phyloP scores from a whole-genome alignment of 768 basidiomycete genomes.

The Candolleomyces eurysporus region DNA sequence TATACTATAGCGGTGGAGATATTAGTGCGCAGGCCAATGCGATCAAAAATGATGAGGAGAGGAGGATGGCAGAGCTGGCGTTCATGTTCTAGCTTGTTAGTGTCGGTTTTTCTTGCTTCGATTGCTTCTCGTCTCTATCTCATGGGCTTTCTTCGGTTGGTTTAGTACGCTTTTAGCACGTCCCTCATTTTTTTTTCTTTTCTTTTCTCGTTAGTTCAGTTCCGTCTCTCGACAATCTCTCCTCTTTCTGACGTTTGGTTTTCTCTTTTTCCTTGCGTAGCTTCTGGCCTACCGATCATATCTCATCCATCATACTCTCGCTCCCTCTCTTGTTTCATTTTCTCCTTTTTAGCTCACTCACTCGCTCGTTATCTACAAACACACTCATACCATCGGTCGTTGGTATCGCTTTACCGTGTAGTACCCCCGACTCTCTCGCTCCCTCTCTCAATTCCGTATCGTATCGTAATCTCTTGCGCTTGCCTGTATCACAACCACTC shows the following conservation, averaged over 20 bases:
- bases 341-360: too few relatives aligned
- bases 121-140: neutral
- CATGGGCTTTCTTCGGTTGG: neutral
- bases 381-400: too few relatives aligned
- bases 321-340: too few relatives aligned
- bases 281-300: neutral
- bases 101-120: conserved; percentile 2
- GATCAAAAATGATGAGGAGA: conserved; percentile 67
- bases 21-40: conserved; percentile 50
- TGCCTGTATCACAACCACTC: too few relatives aligned
- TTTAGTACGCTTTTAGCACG: too few relatives aligned
- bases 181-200: neutral
- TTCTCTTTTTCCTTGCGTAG: neutral
- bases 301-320: neutral
- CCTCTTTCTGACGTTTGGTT: neutral
- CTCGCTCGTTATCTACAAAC: too few relatives aligned
- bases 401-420: too few relatives aligned
- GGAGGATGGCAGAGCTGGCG: conserved; percentile 70
- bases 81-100: conserved; percentile 43
- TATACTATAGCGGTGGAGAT: conserved; percentile 56
- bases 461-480: too few relatives aligned
- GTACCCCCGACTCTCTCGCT: too few relatives aligned
- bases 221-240: neutral
- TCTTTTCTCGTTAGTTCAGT: too few relatives aligned
- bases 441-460: too few relatives aligned